Evolutionary conservation across 768 basidiomycete genomes (phyloP).

Genomic region (Lentinula sp.): DNA sequence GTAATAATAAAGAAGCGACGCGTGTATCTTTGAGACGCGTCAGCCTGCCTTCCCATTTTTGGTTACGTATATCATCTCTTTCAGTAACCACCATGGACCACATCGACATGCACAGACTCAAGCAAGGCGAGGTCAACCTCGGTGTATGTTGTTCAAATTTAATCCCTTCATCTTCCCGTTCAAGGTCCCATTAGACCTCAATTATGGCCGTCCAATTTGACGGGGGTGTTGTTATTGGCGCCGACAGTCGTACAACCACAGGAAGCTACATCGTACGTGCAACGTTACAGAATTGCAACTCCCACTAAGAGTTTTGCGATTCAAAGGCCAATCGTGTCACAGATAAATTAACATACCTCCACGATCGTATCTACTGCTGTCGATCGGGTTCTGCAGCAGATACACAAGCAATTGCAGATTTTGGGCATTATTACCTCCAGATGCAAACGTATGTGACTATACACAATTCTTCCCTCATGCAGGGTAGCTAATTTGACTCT

Average conservation of each 20-base stretch:
- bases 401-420: constrained; percentile 94
- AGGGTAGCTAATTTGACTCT: background rate
- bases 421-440: constrained; percentile 79
- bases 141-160: constrained; percentile 52
- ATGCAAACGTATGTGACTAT: constrained; percentile 52
- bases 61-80: constrained; percentile 14
- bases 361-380: constrained; percentile 99
- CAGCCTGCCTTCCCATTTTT: constrained; percentile 26
- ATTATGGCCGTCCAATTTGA: constrained; percentile 99
- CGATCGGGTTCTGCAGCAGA: constrained; percentile 97
- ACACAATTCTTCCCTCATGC: background rate
- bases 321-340: constrained; percentile 92
- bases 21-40: constrained; percentile 48
- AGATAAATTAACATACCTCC: constrained; percentile 94
- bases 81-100: constrained; percentile 40
- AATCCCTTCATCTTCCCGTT: background rate
- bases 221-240: constrained; percentile 92
- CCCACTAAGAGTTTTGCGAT: constrained; percentile 4
- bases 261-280: constrained; percentile 87
- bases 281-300: background rate
- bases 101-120: constrained; percentile 84
- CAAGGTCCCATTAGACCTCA: constrained; percentile 63
- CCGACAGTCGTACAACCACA: constrained; percentile 95
- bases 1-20: constrained; percentile 13
- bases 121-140: constrained; percentile 94